Conservation (phyloP, 2,329 filamentous ascomycete genomes). For the Ceratocystis albifundus region DNA sequence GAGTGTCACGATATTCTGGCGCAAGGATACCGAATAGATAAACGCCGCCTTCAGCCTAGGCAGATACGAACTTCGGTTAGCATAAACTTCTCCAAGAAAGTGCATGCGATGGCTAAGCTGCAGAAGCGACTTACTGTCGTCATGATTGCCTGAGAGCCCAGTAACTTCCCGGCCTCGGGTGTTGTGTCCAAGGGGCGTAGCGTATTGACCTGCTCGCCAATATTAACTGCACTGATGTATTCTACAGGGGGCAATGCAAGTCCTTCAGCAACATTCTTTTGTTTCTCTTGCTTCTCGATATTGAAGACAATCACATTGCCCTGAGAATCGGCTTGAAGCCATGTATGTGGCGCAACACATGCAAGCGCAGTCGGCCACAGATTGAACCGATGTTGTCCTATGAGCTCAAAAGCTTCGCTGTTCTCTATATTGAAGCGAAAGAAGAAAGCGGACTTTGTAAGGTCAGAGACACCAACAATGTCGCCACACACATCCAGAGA, state of each 20-base stretch:
- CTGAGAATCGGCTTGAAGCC: slow-evolving; percentile 74
- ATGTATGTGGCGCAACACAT: slow-evolving; percentile 41
- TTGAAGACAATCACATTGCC: slow-evolving; percentile 78
- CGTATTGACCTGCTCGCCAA: slow-evolving; percentile 88
- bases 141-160: slow-evolving; percentile 74
- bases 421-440: slow-evolving; percentile 57
- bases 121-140: slow-evolving; percentile 55
- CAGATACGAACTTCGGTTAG: neutral
- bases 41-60: slow-evolving; percentile 74
- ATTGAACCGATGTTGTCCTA: slow-evolving; percentile 70
- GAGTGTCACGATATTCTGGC: slow-evolving; percentile 58
- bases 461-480: slow-evolving; percentile 71
- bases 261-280: slow-evolving; percentile 57
- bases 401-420: slow-evolving; percentile 67
- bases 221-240: slow-evolving; percentile 60
- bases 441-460: slow-evolving; percentile 85
- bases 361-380: slow-evolving; percentile 58
- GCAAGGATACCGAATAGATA: slow-evolving; percentile 80
- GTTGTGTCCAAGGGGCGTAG: slow-evolving; percentile 65
- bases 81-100: slow-evolving; percentile 24
- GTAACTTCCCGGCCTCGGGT: slow-evolving; percentile 50
- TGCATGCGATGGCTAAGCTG: neutral
- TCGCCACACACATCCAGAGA: slow-evolving; percentile 64
- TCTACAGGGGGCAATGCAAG: slow-evolving; percentile 5
- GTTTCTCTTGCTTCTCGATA: slow-evolving; percentile 64